Conservation (phyloP, 345 rosid genomes). For the Erysimum cheiranthoides region DNA sequence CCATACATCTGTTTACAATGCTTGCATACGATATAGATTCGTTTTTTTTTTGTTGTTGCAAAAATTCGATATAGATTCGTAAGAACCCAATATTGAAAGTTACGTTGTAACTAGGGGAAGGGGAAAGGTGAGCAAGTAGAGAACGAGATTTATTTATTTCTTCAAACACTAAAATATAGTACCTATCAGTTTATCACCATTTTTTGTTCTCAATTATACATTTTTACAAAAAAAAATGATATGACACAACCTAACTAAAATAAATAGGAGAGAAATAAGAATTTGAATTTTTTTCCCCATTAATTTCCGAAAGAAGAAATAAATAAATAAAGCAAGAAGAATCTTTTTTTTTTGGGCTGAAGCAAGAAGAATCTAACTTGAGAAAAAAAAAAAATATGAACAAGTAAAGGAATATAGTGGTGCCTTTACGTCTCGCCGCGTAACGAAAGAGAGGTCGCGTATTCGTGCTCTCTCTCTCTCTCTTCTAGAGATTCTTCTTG, state of each 20-base stretch:
- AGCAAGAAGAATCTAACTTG: conserved; percentile 28
- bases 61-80: conserved; percentile 24
- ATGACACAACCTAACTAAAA: conserved; percentile 25
- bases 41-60: neutral
- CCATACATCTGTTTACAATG: conserved; percentile 34
- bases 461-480: conserved; percentile 24
- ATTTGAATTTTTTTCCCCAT: neutral
- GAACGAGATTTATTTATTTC: neutral
- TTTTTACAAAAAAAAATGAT: conserved; percentile 13
- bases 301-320: conserved; percentile 27
- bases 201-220: neutral
- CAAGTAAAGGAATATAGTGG: conserved; percentile 24
- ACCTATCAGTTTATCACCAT: too few species aligned
- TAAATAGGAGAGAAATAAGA: neutral
- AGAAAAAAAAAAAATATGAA: neutral
- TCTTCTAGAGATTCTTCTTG: conserved; percentile 31
- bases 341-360: too few species aligned
- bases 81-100: conserved; percentile 29
- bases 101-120: neutral
- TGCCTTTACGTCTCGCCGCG: conserved; percentile 37
- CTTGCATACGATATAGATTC: conserved; percentile 39
- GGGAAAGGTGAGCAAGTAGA: conserved; percentile 26
- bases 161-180: neutral
- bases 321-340: conserved; percentile 22
- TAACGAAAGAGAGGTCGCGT: conserved; percentile 37